These are phyloP conservation scores for Geosmithia flava DNA, from an alignment of 2,329 filamentous ascomycete genomes.

Conservation along the genomic window DNA sequence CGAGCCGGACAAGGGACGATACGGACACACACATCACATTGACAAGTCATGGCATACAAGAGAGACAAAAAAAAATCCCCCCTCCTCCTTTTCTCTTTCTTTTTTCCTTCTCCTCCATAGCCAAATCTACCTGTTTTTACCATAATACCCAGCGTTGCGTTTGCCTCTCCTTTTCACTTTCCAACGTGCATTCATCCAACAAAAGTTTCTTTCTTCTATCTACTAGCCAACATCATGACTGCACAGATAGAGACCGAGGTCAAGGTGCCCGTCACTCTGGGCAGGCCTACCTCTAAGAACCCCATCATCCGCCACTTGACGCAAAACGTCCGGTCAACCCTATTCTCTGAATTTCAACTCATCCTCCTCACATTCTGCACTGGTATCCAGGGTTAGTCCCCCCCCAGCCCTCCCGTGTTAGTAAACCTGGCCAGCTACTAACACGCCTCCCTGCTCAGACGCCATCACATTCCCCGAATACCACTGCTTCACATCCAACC, in stretches of 20 bases:
- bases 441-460: conserved; percentile 19
- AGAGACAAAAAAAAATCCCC: background rate
- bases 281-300: background rate
- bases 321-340: conserved; percentile 21
- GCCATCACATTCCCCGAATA: conserved; percentile 49
- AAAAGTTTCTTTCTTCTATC: background rate
- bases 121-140: background rate
- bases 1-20: background rate
- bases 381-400: conserved; percentile 30
- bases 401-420: background rate
- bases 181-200: background rate
- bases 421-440: background rate
- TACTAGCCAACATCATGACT: background rate
- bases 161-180: background rate
- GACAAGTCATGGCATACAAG: background rate
- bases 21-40: background rate
- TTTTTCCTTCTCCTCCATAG: background rate
- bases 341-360: conserved; percentile 31
- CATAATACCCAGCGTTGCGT: background rate
- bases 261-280: background rate
- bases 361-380: conserved; percentile 35
- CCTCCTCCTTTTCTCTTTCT: background rate
- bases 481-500: conserved; percentile 51
- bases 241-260: background rate
- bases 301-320: conserved; percentile 7